phyloP scores from a whole-genome alignment of 2,329 filamentous ascomycete genomes.

The Calonectria hawksworthii region DNA sequence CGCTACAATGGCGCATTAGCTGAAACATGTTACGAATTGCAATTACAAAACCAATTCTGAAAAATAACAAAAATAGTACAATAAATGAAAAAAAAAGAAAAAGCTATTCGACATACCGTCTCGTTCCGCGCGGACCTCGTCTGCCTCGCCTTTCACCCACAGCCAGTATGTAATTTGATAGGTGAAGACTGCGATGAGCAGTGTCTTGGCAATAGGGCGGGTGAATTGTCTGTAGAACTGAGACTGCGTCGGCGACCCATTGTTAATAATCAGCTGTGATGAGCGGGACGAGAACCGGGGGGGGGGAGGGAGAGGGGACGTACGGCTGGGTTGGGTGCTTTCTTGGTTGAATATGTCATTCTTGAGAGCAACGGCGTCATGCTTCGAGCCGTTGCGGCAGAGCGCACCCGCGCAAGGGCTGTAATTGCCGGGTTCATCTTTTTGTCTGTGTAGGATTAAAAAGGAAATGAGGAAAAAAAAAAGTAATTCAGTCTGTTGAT shows the following conservation, averaged over 20 bases:
- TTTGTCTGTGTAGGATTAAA: background rate
- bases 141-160: slow-evolving; percentile 81
- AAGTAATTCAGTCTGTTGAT: background rate
- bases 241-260: slow-evolving; percentile 56
- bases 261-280: background rate
- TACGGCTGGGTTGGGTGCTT: slow-evolving; percentile 46
- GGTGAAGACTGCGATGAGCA: slow-evolving; percentile 81
- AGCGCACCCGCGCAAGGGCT: slow-evolving; percentile 31
- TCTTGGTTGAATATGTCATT: slow-evolving; percentile 46
- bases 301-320: background rate
- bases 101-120: slow-evolving; percentile 58
- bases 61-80: background rate
- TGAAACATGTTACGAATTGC: background rate
- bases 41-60: background rate
- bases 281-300: background rate
- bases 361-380: background rate
- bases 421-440: slow-evolving; percentile 29
- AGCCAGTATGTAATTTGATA: slow-evolving; percentile 84
- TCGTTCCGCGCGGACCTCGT: slow-evolving; percentile 74
- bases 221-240: slow-evolving; percentile 83
- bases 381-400: slow-evolving; percentile 14
- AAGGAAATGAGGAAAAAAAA: background rate
- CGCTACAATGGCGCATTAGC: slow-evolving; percentile 34
- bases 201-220: slow-evolving; percentile 79
- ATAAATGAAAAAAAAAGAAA: slow-evolving; percentile 30